Evolutionary conservation across 306 rosid species (phyloP), one percentile per base, ranked within the genome.

Genomic region (Mimosa pudica): DNA sequence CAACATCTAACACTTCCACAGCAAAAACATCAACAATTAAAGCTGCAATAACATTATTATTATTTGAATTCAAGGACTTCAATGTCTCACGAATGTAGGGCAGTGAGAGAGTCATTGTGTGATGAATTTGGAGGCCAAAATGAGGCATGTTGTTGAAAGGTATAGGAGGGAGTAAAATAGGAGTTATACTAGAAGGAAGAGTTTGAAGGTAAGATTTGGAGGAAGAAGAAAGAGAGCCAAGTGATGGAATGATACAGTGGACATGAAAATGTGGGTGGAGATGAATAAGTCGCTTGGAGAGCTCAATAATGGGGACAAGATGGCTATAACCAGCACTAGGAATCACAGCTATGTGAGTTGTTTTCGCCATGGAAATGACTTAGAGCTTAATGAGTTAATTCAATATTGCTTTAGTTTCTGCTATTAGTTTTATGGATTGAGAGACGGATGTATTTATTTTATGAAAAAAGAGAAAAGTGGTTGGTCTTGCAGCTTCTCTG

Each of bases 21-120:
- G 64, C 78, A 3, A 71, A 79, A 62, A 13, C 3, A 24, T 79
- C 83, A 8, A 14, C 66, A 73, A 80, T 54, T 30, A 80, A 7
- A 30, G 83, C 83, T 3, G 8, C 73, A 10, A 48, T 48, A 6
- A 63, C 2, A 1, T 12, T 18, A 13, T 16, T 8, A 7, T 2
- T 77, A 7, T 18, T 52, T 16, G 64, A 65, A 18, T 10, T 7
- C 30, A 49, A 6, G 30, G 65, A 65, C 14, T 49, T 33, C 3
- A 77, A 38, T 10, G 9, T 24, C 2, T 77, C 24, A 6, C 1
- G 80, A 1, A 79, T 33, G 30, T 9, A 46, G 10, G 77, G 51
- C 0, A 71, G 61, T 8, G 77, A 79, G 10, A 11, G 62, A 17
- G 24, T 46, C 20, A 52, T 7, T 14, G 58, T 52, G 17, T 16